A percentile compares a stretch with the other conserved stretches of the same genome.
These are phyloP conservation scores for Cladosporium sp. DNA, from an alignment of 2,329 filamentous ascomycete genomes.

Conservation along the genomic window DNA sequence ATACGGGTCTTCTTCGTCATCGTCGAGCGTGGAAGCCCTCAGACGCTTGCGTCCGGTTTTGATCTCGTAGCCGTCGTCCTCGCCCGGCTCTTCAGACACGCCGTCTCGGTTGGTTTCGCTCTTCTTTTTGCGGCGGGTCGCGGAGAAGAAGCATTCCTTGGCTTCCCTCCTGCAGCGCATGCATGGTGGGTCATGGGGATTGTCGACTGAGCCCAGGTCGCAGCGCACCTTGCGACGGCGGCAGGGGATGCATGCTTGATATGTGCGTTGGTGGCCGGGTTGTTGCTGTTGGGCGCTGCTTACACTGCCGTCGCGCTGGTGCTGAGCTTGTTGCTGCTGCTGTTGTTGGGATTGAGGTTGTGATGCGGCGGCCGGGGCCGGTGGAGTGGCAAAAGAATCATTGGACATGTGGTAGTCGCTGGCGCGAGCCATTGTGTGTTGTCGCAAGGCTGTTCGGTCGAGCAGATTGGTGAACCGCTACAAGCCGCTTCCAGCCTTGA, in stretches of 20 bases:
- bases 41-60: slow-evolving; percentile 69
- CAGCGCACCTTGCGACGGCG: slow-evolving; percentile 54
- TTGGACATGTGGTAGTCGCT: slow-evolving; percentile 5
- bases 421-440: slow-evolving; percentile 8
- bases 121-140: slow-evolving; percentile 88
- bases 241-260: slow-evolving; percentile 49
- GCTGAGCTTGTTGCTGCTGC: slow-evolving; percentile 15
- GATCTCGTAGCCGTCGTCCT: slow-evolving; percentile 57
- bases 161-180: slow-evolving; percentile 89
- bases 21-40: slow-evolving; percentile 33
- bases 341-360: background rate
- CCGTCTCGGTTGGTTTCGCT: slow-evolving; percentile 42
- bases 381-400: background rate
- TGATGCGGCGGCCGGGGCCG: slow-evolving; percentile 8
- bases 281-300: slow-evolving; percentile 4
- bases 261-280: slow-evolving; percentile 23
- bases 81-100: slow-evolving; percentile 38
- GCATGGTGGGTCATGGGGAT: slow-evolving; percentile 89
- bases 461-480: too few relatives aligned
- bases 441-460: background rate
- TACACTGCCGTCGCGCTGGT: slow-evolving; percentile 6
- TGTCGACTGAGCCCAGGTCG: slow-evolving; percentile 71
- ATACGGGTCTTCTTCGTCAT: slow-evolving; percentile 44
- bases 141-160: slow-evolving; percentile 96
- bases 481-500: background rate